Base-by-base conservation (phyloP, 225 moss, liverwort and hornwort species). In the Takakia lepidozioides region DNA sequence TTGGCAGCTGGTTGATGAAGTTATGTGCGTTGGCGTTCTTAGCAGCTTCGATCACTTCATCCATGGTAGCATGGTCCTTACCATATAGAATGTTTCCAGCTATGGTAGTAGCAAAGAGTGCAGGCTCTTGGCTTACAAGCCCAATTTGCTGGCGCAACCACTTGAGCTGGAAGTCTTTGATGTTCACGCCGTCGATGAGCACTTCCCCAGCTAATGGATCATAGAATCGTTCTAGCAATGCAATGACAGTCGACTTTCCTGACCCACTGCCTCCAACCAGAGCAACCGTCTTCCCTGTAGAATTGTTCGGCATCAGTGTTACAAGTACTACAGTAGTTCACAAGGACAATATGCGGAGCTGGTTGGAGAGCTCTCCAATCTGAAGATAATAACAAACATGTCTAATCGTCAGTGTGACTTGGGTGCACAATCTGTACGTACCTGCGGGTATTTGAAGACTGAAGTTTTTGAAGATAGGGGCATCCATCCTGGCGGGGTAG, bases 111-210 rank as follows among this genome's bases (percentile, higher is more conserved):
- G 82, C 70, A 54, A 85, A 82, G 6, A 88, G 59, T 55, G 78
- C 71, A 29, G 82, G 82, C 56, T 88, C 82, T 56, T 85, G 85
- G 37, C 82, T 78, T 16, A 82, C 85, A 0, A 85, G 45, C 42
- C 82, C 85, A 27, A 88, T 85, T 53, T 82, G 85, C 62, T 1
- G 52, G 25, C 88, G 70, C 23, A 82, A 66, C 82, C 73, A 88
- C 38, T 38, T 64, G 8, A 75, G 54, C 20, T 88, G 73, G 42
- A 88, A 67, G 16, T 75, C 63, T 38, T 73, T 73, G 43, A 88
- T 73, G 61, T 78, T 60, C 38, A 64, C 58, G 42, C 82, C 71
- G 64, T 88, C 85, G 29, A 88, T 41, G 26, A 67, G 35, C 19
- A 88, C 63, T 58, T 60, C 55, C 25, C 87, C 87, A 28, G 74